Conservation (phyloP, 306 rosid genomes). For the Vigna reflexopilosa region DNA sequence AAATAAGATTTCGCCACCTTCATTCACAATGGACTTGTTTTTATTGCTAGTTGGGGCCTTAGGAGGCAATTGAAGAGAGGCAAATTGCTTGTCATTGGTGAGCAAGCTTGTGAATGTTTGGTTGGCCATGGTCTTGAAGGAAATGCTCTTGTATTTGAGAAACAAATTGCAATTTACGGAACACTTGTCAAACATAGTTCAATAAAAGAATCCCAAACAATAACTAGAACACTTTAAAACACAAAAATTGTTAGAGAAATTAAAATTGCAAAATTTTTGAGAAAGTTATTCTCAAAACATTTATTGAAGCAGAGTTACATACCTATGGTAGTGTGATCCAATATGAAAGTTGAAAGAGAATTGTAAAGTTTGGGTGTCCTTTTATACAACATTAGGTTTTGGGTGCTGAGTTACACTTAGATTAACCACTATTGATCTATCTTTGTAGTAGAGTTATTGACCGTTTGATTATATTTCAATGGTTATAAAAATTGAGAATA, state of each 20-base stretch:
- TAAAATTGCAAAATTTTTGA: neutral
- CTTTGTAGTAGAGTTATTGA: neutral
- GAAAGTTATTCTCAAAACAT: neutral
- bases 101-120: neutral
- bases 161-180: neutral
- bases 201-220: neutral
- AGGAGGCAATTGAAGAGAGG: neutral
- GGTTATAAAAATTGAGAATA: neutral
- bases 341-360: neutral
- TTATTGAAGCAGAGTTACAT: neutral
- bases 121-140: neutral
- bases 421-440: neutral
- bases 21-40: neutral
- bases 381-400: neutral
- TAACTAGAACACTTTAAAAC: neutral
- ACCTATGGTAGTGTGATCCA: neutral
- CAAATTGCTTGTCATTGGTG: constrained; percentile 7
- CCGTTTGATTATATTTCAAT: neutral
- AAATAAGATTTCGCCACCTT: constrained; percentile 18
- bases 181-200: neutral
- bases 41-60: neutral
- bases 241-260: neutral
- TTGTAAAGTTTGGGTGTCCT: neutral
- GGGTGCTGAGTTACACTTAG: too few relatives aligned
- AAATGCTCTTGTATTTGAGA: neutral